These are phyloP conservation scores for Komagataella ulmi DNA, from an alignment of 805 yeast species.

Conservation along the genomic window DNA sequence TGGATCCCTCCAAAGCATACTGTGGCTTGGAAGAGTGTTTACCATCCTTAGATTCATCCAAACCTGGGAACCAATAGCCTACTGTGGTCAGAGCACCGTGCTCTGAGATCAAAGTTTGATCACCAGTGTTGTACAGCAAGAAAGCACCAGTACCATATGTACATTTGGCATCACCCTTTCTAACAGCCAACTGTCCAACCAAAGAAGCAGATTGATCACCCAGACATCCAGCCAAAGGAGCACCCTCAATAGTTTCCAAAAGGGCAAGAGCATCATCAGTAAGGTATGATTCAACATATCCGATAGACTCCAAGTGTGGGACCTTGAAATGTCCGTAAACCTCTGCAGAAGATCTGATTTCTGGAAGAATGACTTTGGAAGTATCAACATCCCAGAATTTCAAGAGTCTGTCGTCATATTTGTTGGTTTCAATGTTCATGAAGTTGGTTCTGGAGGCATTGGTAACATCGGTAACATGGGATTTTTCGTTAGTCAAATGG, in stretches of 20 bases:
- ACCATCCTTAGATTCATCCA: conserved; percentile 27
- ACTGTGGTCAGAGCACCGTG: conserved; percentile 84
- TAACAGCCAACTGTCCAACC: conserved; percentile 83
- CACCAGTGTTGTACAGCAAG: conserved; percentile 78
- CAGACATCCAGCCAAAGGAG: conserved; percentile 79
- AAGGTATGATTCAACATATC: conserved; percentile 32
- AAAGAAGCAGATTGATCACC: conserved; percentile 93
- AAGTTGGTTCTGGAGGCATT: conserved; percentile 88
- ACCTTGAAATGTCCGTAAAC: conserved; percentile 59
- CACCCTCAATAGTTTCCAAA: conserved; percentile 33
- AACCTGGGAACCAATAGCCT: conserved; percentile 77
- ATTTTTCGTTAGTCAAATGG: conserved; percentile 57
- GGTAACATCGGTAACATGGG: conserved; percentile 75
- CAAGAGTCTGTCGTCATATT: conserved; percentile 67
- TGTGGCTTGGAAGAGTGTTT: conserved; percentile 43
- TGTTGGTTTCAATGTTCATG: conserved; percentile 64
- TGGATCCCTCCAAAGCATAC: conserved; percentile 88
- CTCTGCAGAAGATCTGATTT: conserved; percentile 68
- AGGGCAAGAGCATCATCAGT: conserved; percentile 39
- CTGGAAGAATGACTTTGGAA: conserved; percentile 51
- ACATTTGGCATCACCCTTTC: conserved; percentile 80
- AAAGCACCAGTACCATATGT: conserved; percentile 97
- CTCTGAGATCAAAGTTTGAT: conserved; percentile 49
- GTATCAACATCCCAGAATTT: conserved; percentile 73
- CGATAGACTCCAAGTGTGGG: conserved; percentile 41